phyloP scores from a whole-genome alignment of 441 rosid genomes.

The Macaranga tanarius region DNA sequence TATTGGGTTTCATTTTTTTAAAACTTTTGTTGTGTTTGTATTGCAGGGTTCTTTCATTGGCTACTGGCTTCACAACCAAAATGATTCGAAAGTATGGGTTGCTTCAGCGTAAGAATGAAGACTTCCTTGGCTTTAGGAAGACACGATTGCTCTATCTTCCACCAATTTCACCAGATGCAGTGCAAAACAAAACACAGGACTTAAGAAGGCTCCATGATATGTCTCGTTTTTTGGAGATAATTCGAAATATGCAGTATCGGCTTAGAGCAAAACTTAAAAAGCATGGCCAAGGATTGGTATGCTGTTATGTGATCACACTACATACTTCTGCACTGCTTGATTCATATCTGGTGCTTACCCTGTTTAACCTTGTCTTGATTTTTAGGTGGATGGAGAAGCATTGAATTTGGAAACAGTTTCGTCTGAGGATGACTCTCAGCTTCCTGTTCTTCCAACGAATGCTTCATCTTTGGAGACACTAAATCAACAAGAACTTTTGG shows the following conservation, averaged over 20 bases:
- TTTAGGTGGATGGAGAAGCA: conserved; percentile 57
- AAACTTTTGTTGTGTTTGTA: conserved; percentile 25
- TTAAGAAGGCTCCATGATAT: conserved; percentile 68
- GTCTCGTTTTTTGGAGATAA: conserved; percentile 85
- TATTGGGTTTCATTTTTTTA: conserved; percentile 11
- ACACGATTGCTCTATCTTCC: conserved; percentile 54
- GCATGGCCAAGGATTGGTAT: conserved; percentile 68
- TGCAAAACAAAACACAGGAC: conserved; percentile 41
- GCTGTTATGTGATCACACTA: conserved; percentile 32
- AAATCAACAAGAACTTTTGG: conserved; percentile 37
- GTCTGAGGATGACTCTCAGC: conserved; percentile 57
- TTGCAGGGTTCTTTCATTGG: conserved; percentile 83
- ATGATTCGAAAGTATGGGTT: conserved; percentile 77
- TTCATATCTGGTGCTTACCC: conserved; percentile 12
- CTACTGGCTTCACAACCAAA: conserved; percentile 78
- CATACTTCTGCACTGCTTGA: conserved; percentile 13
- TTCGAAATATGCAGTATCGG: conserved; percentile 74
- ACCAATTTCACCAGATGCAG: conserved; percentile 41
- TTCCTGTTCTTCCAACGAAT: conserved; percentile 47
- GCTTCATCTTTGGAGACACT: conserved; percentile 39
- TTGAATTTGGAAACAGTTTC: conserved; percentile 40
- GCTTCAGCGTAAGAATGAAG: conserved; percentile 56
- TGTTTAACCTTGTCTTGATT: conserved; percentile 18
- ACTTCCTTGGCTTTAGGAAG: conserved; percentile 39
- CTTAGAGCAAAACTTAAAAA: conserved; percentile 66